Base-by-base conservation (phyloP, 2,329 filamentous ascomycete species). In the Rugonectria rugulosa region DNA sequence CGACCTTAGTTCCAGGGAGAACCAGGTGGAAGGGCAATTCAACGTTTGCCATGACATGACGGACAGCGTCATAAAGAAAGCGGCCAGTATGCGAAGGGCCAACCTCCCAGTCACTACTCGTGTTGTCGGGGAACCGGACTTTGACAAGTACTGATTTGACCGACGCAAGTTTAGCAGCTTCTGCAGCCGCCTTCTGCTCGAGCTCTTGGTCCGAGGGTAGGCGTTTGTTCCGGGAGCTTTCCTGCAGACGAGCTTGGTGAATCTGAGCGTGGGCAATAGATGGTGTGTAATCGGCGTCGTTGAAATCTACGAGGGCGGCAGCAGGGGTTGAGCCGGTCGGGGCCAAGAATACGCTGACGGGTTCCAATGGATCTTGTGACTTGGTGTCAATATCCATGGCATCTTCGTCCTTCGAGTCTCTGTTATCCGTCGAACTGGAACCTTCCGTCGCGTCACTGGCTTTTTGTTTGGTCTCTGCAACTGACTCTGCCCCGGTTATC, bases 51-150 rank as follows among this genome's bases (percentile, higher is more conserved):
- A 99, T 88, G 58, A 94, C 86, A 37, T 79, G 79, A 47, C 86
- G 81, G 15, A 97, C 90, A 61, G 89, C 91, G 12, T 80, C 77
- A 74, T 98, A 92, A 2, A 99, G 78, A 45, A 84, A 82, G 3
- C 82, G 79, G 2, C 88, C 89, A 0, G 90, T 92, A 48, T 93
- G 88, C 1, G 78, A 72, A 17, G 86, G 85, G 2, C 80, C 82
- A 62, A 96, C 86, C n/a, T 81, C 82, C 75, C 88, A 88, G 46
- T 92, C 85, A 26, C 92, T 85, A 48, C 88, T 87, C 53, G 87
- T 90, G 64, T 93, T 90, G 70, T 98, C 93, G 0, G 94, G 94
- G 65, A 97, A 93, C 21, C 93, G 89, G 43, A 97, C 84, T 61
- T 90, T 92, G 60, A 98, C 81, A 23, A 86, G 82, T 26, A 96